Evolutionary conservation across 805 yeast genomes (phyloP), one percentile per base, ranked within the genome.

Genomic region (Kodamaea fukazawae): DNA sequence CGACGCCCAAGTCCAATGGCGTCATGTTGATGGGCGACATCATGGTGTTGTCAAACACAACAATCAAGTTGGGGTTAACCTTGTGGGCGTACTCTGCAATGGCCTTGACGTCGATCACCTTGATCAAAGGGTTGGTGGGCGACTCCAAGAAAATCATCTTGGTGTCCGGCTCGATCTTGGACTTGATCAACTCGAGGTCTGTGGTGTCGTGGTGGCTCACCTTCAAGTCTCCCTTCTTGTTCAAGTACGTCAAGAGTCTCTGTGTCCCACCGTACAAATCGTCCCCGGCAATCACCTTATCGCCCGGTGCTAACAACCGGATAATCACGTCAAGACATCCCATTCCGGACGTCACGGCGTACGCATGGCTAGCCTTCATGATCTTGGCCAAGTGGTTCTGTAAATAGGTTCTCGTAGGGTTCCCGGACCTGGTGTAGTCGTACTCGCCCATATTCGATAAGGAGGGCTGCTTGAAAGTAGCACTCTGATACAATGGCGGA

Each of bases 31-130:
- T 63, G 9, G 97, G 97, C 20, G 96, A 82, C 95, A 90, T 84
- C 98, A 90, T 90, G 43, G 97, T 91, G 71, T 91, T 90, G 65
- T 90, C 97, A 46, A 90, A 90, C 10, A 87, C 95, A 29, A 87
- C 81, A 36, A 83, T 58, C 39, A 84, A 73, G 28, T 81, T 73
- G 12, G 95, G 88, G 55, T 74, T 83, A 30, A 74, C 70, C 31
- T 64, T 58, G 57, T 87, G 93, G 32, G 90, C 89, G 45, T 76
- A 70, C 28, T 67, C 66, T 12, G 89, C 66, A 43, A 89, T 80
- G 25, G 78, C 66, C 44, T 77, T 79, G 38, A 90, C 78, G 58
- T 91, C 96, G 43, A 86, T 81, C 44, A 90, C 86, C 64, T 88
- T 86, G 61, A 89, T 86, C 50, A 89, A 75, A 13, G 98, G 98